Conservation (phyloP, 106 monocot species). For the Narthecium ossifragum region DNA sequence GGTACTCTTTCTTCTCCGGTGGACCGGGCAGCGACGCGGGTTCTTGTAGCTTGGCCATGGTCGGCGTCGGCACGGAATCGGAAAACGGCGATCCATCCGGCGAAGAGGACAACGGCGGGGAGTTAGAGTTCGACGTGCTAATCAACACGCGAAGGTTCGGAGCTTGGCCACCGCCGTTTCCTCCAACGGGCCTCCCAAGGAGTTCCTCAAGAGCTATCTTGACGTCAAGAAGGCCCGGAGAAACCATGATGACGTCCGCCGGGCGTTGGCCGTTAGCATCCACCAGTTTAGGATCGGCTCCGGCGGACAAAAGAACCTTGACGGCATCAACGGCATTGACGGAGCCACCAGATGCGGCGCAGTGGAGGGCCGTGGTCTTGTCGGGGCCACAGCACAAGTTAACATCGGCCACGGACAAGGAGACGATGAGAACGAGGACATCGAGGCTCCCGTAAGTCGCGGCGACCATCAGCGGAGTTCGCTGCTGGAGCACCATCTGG, state of each 20-base stretch:
- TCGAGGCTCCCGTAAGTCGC: slow-evolving; percentile 67
- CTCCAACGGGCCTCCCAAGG: no score
- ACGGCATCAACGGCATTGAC: slow-evolving; percentile 35
- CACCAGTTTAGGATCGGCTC: slow-evolving; percentile 30
- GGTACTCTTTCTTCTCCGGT: slow-evolving; percentile 78
- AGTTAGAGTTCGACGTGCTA: slow-evolving; percentile 21
- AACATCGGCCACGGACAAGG: slow-evolving; percentile 25
- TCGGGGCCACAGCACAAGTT: slow-evolving; percentile 57
- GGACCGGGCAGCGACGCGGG: no score
- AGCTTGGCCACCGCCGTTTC: no score
- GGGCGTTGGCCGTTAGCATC: slow-evolving; percentile 42
- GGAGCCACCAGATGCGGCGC: slow-evolving; percentile 68
- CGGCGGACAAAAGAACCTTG: slow-evolving; percentile 38
- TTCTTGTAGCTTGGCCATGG: no score
- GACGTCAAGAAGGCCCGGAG: slow-evolving; percentile 22
- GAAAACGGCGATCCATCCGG: slow-evolving; percentile 42
- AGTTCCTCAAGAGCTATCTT: slow-evolving; percentile 28
- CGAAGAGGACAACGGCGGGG: slow-evolving; percentile 32
- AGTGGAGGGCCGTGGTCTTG: slow-evolving; percentile 64
- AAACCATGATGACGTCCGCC: slow-evolving; percentile 46
- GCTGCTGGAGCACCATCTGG: slow-evolving; percentile 41
- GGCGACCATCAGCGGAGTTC: slow-evolving; percentile 75
- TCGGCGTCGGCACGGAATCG: slow-evolving; percentile 1
- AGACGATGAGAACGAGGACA: slow-evolving; percentile 36
- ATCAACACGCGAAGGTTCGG: slow-evolving; percentile 25